These are phyloP conservation scores for Colletotrichum eremochloae DNA, from an alignment of 2,329 filamentous ascomycete genomes.

Conservation along the genomic window DNA sequence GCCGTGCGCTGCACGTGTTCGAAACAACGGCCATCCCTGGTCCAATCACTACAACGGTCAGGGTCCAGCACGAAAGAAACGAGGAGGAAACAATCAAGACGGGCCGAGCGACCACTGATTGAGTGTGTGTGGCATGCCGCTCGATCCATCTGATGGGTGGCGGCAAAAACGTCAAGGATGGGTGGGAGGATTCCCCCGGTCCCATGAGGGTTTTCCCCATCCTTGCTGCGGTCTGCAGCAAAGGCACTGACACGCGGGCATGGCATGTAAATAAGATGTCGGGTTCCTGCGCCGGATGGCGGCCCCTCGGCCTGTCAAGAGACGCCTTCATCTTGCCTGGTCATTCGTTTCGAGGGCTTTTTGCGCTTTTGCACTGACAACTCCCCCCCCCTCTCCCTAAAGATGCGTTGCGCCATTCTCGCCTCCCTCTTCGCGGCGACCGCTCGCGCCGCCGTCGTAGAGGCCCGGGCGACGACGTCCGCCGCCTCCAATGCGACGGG, in stretches of 20 bases:
- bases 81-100: background rate
- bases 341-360: slow-evolving; percentile 11
- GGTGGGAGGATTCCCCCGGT: no score
- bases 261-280: background rate
- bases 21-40: background rate
- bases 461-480: slow-evolving; percentile 9
- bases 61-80: background rate
- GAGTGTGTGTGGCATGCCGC: background rate
- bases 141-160: background rate
- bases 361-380: background rate
- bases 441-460: slow-evolving; percentile 45
- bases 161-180: background rate
- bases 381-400: no score
- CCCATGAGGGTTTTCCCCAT: background rate
- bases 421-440: slow-evolving; percentile 47
- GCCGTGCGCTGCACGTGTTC: background rate
- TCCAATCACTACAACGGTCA: background rate
- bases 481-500: background rate
- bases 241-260: background rate
- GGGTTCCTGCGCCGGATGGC: background rate
- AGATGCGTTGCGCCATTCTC: slow-evolving; percentile 25
- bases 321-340: background rate
- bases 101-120: background rate
- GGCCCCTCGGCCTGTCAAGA: background rate
- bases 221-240: background rate